Evolutionary conservation across 768 basidiomycete species (phyloP).

Genomic region (Guyanaporus albipodus): DNA sequence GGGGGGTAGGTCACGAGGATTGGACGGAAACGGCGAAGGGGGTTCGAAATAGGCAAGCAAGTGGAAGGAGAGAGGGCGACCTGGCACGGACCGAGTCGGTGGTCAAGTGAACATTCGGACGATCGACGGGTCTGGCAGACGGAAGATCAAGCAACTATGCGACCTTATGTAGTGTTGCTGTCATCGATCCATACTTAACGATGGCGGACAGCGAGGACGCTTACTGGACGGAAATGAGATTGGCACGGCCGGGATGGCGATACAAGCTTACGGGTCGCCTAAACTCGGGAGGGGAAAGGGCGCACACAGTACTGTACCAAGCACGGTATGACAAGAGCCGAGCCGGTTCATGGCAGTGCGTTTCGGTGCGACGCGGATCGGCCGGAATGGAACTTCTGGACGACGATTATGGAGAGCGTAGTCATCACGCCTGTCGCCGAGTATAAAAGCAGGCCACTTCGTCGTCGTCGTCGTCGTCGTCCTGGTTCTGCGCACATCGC

Average conservation of each 20-base stretch:
- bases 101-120: neutral
- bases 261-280: no score
- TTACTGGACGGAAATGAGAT: constrained; percentile 18
- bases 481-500: neutral
- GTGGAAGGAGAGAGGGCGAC: constrained; percentile 3
- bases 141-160: neutral
- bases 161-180: constrained; percentile 9
- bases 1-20: constrained; percentile 25
- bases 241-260: neutral
- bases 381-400: neutral
- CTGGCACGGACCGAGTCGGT: constrained; percentile 1
- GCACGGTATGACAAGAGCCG: no score
- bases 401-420: constrained; percentile 3
- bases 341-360: constrained; percentile 18
- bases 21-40: constrained; percentile 6
- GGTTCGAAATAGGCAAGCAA: constrained; percentile 16
- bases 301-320: no score
- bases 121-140: constrained; percentile 10
- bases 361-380: constrained; percentile 18
- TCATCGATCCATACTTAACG: constrained; percentile 5
- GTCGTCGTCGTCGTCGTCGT: no score
- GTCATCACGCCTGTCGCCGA: neutral
- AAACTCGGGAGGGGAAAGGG: neutral
- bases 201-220: neutral
- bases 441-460: constrained; percentile 26